Percentiles rank a stretch among this genome's conserved stretches.
These are phyloP conservation scores for Oligophagozyma castellii DNA, from an alignment of 1,139 yeast genomes.

Conservation along the genomic window DNA sequence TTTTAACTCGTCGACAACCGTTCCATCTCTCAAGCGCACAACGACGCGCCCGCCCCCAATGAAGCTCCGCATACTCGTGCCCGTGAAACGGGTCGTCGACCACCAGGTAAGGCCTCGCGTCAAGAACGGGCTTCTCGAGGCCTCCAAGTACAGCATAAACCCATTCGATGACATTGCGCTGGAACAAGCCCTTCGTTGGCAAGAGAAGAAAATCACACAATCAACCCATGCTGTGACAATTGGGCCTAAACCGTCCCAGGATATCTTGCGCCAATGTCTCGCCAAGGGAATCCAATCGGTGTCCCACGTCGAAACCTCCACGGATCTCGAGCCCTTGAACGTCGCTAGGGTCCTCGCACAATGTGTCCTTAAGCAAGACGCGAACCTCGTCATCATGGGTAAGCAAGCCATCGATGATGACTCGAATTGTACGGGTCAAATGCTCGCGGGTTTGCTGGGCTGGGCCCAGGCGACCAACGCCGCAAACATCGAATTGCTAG, in stretches of 20 bases:
- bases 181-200: slow-evolving; percentile 79
- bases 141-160: slow-evolving; percentile 86
- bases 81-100: slow-evolving; percentile 90
- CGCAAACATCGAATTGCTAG: slow-evolving; percentile 52
- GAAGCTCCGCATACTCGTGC: slow-evolving; percentile 67
- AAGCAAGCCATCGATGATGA: slow-evolving; percentile 97
- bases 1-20: too few species aligned
- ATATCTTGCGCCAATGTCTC: slow-evolving; percentile 73
- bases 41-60: too few species aligned
- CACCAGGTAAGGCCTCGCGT: slow-evolving; percentile 88
- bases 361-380: slow-evolving; percentile 54
- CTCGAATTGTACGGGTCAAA: slow-evolving; percentile 92
- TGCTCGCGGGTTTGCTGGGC: slow-evolving; percentile 81
- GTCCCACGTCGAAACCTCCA: slow-evolving; percentile 70
- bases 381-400: slow-evolving; percentile 77
- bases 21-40: too few species aligned
- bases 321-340: slow-evolving; percentile 72
- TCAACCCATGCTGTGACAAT: slow-evolving; percentile 83
- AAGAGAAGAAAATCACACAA: slow-evolving; percentile 67
- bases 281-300: slow-evolving; percentile 92
- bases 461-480: slow-evolving; percentile 99
- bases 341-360: slow-evolving; percentile 76
- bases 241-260: slow-evolving; percentile 81
- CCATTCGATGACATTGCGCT: slow-evolving; percentile 96
- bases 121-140: slow-evolving; percentile 82